Evolutionary conservation across 257 asterid species (phyloP).

Genomic region (Solanum neorickii): DNA sequence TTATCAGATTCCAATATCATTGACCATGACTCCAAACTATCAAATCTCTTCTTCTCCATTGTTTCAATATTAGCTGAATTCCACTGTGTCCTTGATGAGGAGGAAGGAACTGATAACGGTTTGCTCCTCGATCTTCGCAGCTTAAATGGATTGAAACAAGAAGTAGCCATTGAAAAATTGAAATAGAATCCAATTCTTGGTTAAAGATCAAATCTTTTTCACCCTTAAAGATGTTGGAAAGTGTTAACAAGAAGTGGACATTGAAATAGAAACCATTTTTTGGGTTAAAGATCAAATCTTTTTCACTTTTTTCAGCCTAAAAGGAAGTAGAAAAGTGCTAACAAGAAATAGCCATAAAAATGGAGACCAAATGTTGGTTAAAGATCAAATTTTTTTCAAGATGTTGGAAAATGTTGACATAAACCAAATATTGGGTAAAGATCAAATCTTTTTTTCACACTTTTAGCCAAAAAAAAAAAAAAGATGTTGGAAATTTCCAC

Average conservation of each 20-base stretch:
- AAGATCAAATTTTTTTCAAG: not conserved
- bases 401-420: not conserved
- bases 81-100: conserved; percentile 37
- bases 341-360: not conserved
- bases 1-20: conserved; percentile 93
- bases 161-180: not conserved
- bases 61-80: conserved; percentile 21
- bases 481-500: not conserved
- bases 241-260: not conserved
- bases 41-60: conserved; percentile 85
- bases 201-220: not conserved
- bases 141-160: conserved; percentile 68
- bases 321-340: not conserved
- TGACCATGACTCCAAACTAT: conserved; percentile 95
- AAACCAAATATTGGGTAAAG: not conserved
- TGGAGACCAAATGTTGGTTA: not conserved
- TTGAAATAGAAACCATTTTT: not conserved
- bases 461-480: not conserved
- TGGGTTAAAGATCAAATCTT: not conserved
- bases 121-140: conserved; percentile 31
- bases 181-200: not conserved
- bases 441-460: not conserved
- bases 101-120: conserved; percentile 27
- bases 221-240: not conserved
- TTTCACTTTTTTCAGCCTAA: not conserved